Evolutionary conservation across 75 land plant species (phyloP), one percentile per base, ranked within the genome.

Genomic region (Selaginella moellendorffii): DNA sequence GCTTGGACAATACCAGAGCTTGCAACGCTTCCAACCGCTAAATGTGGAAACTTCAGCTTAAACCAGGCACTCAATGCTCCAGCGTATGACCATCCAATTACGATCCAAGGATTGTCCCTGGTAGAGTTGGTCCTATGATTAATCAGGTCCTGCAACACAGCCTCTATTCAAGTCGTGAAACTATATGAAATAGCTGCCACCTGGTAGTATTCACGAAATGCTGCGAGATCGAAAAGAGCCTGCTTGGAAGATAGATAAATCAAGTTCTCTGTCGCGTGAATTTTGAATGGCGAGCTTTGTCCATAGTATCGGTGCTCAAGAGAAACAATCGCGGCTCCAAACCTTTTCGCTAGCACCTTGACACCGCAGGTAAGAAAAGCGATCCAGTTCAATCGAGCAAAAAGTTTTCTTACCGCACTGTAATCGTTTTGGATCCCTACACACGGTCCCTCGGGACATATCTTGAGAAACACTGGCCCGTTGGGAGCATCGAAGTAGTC

Each of bases 41-140:
- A 67, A 62, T 93, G 98, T 24, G 98, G 98, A 64, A 85, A 93
- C 74, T 93, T 93, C 53, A 93, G 71, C 26, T 84, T 85, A 31
- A 93, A 93, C 98, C 98, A 93, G n/a, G 98, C 98, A 79, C 98
- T 93, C 52, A 93, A 78, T 54, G 98, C 98, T 30, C 98, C 98
- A 60, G 98, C 31, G 54, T 93, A 93, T 28, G 98, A 93, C 31
- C 80, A 70, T 52, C 98, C 98, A 82, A 88, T 85, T 10, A 93
- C 83, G 72, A 93, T 77, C 98, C 98, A 93, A 0, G 82, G 66
- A 63, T 86, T 85, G 21, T 89, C 69, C 0, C 78, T 42, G 54
- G 51, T 42, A 21, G 28, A 29, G 28, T 93, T 89, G 27, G 62
- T 67, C 71, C 77, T 78, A 26, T 65, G 25, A 52, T 77, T 85